Base-by-base conservation (phyloP, 495 filamentous ascomycete species). In the Penicillium paxilli region DNA sequence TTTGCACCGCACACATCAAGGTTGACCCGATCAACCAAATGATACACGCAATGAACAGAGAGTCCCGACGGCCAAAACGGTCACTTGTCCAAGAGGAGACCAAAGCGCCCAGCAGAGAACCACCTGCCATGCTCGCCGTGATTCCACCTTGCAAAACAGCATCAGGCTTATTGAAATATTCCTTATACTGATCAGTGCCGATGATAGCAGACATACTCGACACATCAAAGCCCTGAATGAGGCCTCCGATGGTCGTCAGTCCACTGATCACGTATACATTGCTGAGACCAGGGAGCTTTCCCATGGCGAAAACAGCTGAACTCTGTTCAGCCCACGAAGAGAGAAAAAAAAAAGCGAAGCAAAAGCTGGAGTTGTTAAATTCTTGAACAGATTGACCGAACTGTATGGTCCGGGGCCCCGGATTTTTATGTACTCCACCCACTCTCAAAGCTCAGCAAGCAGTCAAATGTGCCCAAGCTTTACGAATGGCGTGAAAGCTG, bases 171-270 rank as follows among this genome's bases (percentile, higher is more conserved):
- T 61, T 41, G 50, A 61, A 62, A 24, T 62, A 57, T 4, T 19
- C 20, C 38, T 62, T 62, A 17, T 62, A 62, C n/a, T 57, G 41
- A 46, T 62, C 47, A 16, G 59, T 62, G n/a, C 59, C 59, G 44
- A 62, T 62, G 28, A 62, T 62, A 1, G 54, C 59, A 32, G 59
- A 62, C 54, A 62, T 62, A 35, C 54, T 62, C 4, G 59, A 62
- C 46, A 62, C 59, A 49, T 62, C 59, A 37, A 62, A 62, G 41
- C 59, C 59, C 30, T 62, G 54, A 21, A 62, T 55, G 5, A 62
- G 47, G 35, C 59, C 59, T 4, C 54, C 59, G 38, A 62, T 49
- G 35, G 59, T 62, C 22, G 59, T 56, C 37, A 62, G 35, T 21
- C 35, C 54, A 26, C 59, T 62, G 54, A 62, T 44, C 25, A 62